Evolutionary conservation across 805 yeast species (phyloP), one percentile per base, ranked within the genome.

Genomic region (Wickerhamiella azyma): DNA sequence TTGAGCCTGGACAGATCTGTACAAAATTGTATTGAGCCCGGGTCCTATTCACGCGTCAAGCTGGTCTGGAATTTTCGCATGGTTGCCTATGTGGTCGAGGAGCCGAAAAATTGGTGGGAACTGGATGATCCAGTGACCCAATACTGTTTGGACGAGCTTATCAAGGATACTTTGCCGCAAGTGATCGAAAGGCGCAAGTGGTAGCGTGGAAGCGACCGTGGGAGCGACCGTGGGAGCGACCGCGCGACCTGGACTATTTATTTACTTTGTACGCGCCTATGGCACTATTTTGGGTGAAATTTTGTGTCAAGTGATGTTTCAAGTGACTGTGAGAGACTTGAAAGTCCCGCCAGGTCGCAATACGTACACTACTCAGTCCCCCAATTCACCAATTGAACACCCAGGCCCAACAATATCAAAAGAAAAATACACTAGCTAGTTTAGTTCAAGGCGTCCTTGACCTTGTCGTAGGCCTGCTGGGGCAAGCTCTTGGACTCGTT

Each of bases 391-490:
- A n/a, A n/a, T n/a, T n/a, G n/a, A n/a, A n/a, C n/a, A n/a, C n/a
- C n/a, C 24, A 21, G 4, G 24, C 29, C 29, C 5, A 26, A 11
- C 29, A 26, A 13, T 4, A 13, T 28, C 32, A 30, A 30, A 6
- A 13, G 33, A 11, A 11, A 38, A 26, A 24, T 18, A 18, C 13
- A 38, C 14, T 16, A 16, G 18, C 19, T 18, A 14, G 11, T n/a
- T 39, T 28, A 39, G 41, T 2, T 24, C 16, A 41, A 26, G 33
- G 44, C n/a, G 5, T 41, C 38, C 44, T 41, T 41, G 33, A 41
- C 44, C 44, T 26, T 37, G 45, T 54, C 56, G 29, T 39, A 42
- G 30, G 77, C 78, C 66, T 80, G 69, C 60, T 82, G 81, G 48
- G 68, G 64, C 58, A 67, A 64, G 33, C 79, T 59, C 50, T 53